Evolutionary conservation across 306 rosid species (phyloP).

Genomic region (Dicorynia guianensis): DNA sequence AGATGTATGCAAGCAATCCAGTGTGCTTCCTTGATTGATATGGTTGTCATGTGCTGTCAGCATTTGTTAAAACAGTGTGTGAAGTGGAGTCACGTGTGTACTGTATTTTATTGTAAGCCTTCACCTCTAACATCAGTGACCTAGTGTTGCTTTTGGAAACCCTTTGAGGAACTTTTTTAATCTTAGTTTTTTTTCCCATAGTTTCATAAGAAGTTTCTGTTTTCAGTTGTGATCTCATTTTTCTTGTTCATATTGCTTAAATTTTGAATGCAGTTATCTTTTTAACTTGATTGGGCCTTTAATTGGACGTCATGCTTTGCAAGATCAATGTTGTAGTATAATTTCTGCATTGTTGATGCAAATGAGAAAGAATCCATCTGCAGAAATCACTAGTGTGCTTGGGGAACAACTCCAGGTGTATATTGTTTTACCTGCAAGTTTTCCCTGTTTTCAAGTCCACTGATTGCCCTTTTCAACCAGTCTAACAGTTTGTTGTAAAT

Average conservation of each 20-base stretch:
- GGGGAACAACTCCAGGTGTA: constrained; percentile 92
- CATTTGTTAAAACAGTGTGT: background rate
- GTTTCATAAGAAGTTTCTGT: background rate
- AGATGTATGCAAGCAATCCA: constrained; percentile 20
- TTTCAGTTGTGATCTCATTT: constrained; percentile 18
- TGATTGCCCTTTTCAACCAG: constrained; percentile 30
- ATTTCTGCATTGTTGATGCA: constrained; percentile 60
- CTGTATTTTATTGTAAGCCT: background rate
- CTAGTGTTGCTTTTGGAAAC: background rate
- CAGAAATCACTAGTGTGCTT: constrained; percentile 65
- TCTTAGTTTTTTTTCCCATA: no score
- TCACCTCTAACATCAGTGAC: background rate
- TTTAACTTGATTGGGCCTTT: constrained; percentile 83
- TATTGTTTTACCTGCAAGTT: constrained; percentile 5
- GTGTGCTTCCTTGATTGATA: constrained; percentile 13
- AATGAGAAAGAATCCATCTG: constrained; percentile 51
- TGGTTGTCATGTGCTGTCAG: background rate
- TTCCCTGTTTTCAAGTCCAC: constrained; percentile 18
- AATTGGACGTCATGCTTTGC: constrained; percentile 65
- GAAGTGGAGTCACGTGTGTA: background rate
- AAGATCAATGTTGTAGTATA: constrained; percentile 79
- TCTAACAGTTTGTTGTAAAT: constrained; percentile 31
- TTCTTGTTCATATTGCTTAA: constrained; percentile 27
- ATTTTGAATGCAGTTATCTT: constrained; percentile 73
- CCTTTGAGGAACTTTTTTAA: background rate